Percentiles rank a stretch among this genome's conserved stretches.
Evolutionary conservation across 352 stramenopile species (phyloP).

Genomic region (Phytophthora pseudosyringae): DNA sequence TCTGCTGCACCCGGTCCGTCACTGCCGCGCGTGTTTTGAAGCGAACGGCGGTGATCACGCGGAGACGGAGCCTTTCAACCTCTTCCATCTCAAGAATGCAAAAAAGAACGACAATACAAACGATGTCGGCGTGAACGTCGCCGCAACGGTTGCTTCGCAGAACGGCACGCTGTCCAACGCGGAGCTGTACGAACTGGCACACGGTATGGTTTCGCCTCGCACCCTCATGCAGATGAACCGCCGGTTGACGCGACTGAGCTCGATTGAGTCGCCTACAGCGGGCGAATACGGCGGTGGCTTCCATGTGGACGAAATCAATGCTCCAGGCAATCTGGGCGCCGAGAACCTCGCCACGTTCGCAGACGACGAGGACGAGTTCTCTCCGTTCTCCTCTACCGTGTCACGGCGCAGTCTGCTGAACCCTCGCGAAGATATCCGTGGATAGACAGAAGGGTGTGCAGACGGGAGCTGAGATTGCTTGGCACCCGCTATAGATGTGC

Average conservation of each 20-base stretch:
- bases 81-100: slow-evolving; percentile 51
- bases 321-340: slow-evolving; percentile 36
- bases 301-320: slow-evolving; percentile 58
- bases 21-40: slow-evolving; percentile 82
- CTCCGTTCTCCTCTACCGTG: slow-evolving; percentile 35
- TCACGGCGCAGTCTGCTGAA: slow-evolving; percentile 48
- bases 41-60: slow-evolving; percentile 67
- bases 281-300: slow-evolving; percentile 32
- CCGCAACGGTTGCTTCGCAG: slow-evolving; percentile 19
- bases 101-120: slow-evolving; percentile 17
- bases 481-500: slow-evolving; percentile 8
- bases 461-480: background rate
- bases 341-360: slow-evolving; percentile 37
- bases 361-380: slow-evolving; percentile 48
- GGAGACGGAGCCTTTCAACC: slow-evolving; percentile 68
- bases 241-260: slow-evolving; percentile 66
- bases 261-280: slow-evolving; percentile 79
- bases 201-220: slow-evolving; percentile 77
- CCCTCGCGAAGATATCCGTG: slow-evolving; percentile 51
- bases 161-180: slow-evolving; percentile 58
- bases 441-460: slow-evolving; percentile 21
- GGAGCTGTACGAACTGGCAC: slow-evolving; percentile 84
- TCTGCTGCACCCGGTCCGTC: slow-evolving; percentile 76
- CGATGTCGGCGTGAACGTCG: slow-evolving; percentile 15
- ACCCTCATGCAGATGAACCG: slow-evolving; percentile 73